phyloP scores from a whole-genome alignment of 345 rosid species.

The Dipteronia sinensis region DNA sequence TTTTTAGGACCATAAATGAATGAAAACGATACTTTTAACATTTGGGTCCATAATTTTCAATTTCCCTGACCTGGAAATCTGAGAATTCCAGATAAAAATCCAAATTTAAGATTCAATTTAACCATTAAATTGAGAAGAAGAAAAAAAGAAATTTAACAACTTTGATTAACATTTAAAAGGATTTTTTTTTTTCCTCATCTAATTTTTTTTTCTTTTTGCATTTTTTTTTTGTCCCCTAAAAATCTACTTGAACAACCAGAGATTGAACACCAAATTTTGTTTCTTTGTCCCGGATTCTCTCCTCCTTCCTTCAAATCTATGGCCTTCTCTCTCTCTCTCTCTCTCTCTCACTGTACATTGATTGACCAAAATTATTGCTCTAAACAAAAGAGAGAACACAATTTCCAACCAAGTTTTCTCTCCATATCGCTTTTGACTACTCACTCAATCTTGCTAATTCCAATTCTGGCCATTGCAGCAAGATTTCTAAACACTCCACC shows the following conservation, averaged over 20 bases:
- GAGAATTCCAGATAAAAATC: not conserved
- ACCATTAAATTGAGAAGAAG: not conserved
- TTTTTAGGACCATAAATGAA: not conserved
- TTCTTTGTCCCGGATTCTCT: not conserved
- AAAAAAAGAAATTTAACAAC: not conserved
- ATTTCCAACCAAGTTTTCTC: constrained; percentile 10
- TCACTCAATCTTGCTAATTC: constrained; percentile 65
- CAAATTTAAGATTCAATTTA: not conserved
- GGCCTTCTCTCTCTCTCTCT: not conserved
- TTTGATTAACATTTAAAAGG: constrained; percentile 14
- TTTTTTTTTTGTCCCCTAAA: constrained; percentile 2
- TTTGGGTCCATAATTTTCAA: not conserved
- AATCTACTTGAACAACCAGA: constrained; percentile 17
- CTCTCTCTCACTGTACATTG: constrained; percentile 57
- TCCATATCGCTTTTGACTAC: constrained; percentile 26
- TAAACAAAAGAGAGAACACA: constrained; percentile 35
- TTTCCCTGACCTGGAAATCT: not conserved
- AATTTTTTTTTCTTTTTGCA: not conserved
- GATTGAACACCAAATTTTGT: not conserved
- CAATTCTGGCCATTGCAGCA: constrained; percentile 47
- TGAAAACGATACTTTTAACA: no score
- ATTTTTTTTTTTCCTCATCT: not conserved
- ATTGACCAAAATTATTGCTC: constrained; percentile 55
- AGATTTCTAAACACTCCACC: constrained; percentile 67
- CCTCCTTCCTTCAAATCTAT: not conserved